Percentiles rank a stretch among this genome's conserved stretches.
Evolutionary conservation across 306 rosid species (phyloP).

Genomic region (Quercus aquifolioides): DNA sequence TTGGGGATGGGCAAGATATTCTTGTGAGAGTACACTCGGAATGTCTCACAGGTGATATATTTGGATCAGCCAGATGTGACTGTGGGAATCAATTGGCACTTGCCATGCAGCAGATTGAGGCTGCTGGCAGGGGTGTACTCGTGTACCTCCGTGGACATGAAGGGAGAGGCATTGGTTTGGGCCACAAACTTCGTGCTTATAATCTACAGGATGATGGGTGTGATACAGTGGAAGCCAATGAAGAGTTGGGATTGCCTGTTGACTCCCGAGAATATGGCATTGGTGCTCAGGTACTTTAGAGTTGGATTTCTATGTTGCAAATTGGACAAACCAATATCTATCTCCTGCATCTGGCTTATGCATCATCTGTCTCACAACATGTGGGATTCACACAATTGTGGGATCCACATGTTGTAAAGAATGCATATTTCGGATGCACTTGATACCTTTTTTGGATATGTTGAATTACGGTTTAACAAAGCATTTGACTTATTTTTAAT

Average conservation of each 20-base stretch:
- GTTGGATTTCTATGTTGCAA: neutral
- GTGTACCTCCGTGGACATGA: slow-evolving; percentile 93
- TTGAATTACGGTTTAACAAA: neutral
- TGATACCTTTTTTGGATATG: neutral
- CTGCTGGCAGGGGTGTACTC: slow-evolving; percentile 89
- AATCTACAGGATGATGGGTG: slow-evolving; percentile 82
- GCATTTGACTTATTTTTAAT: slow-evolving; percentile 1
- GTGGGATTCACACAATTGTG: too few relatives aligned
- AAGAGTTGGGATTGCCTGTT: slow-evolving; percentile 89
- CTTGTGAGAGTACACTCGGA: slow-evolving; percentile 97
- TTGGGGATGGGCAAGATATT: slow-evolving; percentile 81
- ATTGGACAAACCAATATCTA: too few relatives aligned
- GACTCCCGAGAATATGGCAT: slow-evolving; percentile 97
- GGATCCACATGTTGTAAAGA: too few relatives aligned
- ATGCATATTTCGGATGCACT: too few relatives aligned
- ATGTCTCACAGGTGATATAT: slow-evolving; percentile 97
- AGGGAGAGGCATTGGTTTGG: slow-evolving; percentile 97
- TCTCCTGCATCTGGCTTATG: too few relatives aligned
- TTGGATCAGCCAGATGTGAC: slow-evolving; percentile 95
- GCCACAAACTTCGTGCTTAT: slow-evolving; percentile 93
- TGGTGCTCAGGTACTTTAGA: slow-evolving; percentile 78
- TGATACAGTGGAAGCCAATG: slow-evolving; percentile 93
- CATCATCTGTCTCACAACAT: too few relatives aligned
- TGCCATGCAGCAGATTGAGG: slow-evolving; percentile 93
- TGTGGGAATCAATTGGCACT: slow-evolving; percentile 90